phyloP scores from a whole-genome alignment of 1,284 basidiomycete genomes.

The Ceratobasidium sp. region DNA sequence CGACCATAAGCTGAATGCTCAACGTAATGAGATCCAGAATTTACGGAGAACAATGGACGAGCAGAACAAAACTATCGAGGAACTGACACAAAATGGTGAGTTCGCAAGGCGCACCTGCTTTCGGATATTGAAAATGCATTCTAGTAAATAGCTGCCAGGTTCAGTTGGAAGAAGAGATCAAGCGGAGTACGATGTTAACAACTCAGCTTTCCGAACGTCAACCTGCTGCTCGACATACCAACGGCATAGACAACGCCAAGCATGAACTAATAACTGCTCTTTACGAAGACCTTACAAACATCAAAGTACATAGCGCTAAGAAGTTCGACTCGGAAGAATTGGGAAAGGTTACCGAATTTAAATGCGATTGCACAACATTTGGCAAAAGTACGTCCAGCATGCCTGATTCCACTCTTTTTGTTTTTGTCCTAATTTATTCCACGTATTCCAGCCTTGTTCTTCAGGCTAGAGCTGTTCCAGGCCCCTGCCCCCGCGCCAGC shows the following conservation, averaged over 20 bases:
- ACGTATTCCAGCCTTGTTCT: constrained; percentile 64
- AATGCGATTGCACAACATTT: constrained; percentile 47
- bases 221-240: constrained; percentile 49
- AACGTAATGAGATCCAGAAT: constrained; percentile 64
- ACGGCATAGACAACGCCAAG: constrained; percentile 51
- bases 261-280: constrained; percentile 64
- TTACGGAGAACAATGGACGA: constrained; percentile 62
- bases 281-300: constrained; percentile 71
- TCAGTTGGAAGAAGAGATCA: constrained; percentile 71
- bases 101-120: not conserved
- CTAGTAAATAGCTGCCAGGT: constrained; percentile 44
- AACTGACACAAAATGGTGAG: constrained; percentile 63
- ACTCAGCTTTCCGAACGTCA: constrained; percentile 58
- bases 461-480: constrained; percentile 65
- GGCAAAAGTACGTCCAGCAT: constrained; percentile 58
- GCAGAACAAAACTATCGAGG: constrained; percentile 61
- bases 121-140: not conserved
- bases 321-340: constrained; percentile 52
- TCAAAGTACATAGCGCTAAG: constrained; percentile 65
- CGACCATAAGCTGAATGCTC: constrained; percentile 60
- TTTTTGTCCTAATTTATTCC: constrained; percentile 11
- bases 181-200: constrained; percentile 59
- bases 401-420: not conserved
- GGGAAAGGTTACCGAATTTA: constrained; percentile 52
- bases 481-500: constrained; percentile 50